Base-by-base conservation (phyloP, 768 basidiomycete species). In the Leccinum rimulosum region DNA sequence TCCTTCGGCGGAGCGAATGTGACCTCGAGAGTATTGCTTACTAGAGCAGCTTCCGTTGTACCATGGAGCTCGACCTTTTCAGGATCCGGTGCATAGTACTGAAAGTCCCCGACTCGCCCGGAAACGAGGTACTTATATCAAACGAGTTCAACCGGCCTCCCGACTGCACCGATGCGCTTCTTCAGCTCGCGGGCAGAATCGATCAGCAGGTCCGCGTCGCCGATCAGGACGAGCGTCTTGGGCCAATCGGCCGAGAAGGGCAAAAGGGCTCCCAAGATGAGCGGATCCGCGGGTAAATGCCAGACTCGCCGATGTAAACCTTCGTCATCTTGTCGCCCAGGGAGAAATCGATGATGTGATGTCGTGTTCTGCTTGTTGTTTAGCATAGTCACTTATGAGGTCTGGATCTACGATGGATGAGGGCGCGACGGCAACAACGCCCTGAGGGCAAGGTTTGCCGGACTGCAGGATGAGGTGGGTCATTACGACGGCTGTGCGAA, bases 341-440 rank as follows among this genome's bases (percentile, higher is more conserved):
- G 1, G 45, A 12, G 10, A 35, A 0, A 19, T 36, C 12, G 11
- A 62, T n/a, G n/a, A n/a, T n/a, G n/a, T 2, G 11, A 63, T 12
- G 35, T 72, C 65, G 1, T 27, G 27, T 15, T 1, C 45, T 3
- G 6, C 28, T 6, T 50, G 48, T 19, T 51, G 35, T 55, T 50
- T 52, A 51, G 58, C 53, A 3, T 55, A 25, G 6, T 61, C 60
- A 50, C 57, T 56, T n/a, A 36, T 0, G n/a, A 0, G 4, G 10
- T 62, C 54, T 1, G 33, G 33, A 0, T 33, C 33, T 12, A 33
- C 33, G 33, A 33, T 50, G 9, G 55, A 17, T 4, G 0, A 3
- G 0, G 89, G 88, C 0, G 85, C 75, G 33, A 89, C 76, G 19
- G 86, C 73, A 28, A 83, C 73, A 61, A 91, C 72, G 60, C 88